phyloP scores from a whole-genome alignment of 768 basidiomycete genomes.

The Roridomyces roridus region DNA sequence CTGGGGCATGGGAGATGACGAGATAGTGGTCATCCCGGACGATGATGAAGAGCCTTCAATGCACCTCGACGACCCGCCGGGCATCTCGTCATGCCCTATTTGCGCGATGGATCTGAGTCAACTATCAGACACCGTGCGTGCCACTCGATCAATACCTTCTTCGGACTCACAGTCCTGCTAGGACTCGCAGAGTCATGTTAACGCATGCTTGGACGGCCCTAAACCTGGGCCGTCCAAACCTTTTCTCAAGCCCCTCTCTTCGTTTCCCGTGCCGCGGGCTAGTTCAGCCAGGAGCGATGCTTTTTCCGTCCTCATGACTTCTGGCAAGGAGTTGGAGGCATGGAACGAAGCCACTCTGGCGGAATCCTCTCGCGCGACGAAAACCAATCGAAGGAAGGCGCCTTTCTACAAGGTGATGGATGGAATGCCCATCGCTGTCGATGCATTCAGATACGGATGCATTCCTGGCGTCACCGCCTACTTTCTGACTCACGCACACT shows the following conservation, averaged over 20 bases:
- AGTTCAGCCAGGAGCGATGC: constrained; percentile 38
- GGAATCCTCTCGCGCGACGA: constrained; percentile 55
- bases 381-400: constrained; percentile 69
- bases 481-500: constrained; percentile 95
- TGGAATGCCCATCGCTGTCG: constrained; percentile 98
- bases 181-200: constrained; percentile 63
- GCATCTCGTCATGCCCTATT: constrained; percentile 28
- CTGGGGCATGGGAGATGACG: constrained; percentile 82
- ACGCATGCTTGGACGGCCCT: constrained; percentile 52
- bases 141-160: not conserved
- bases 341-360: constrained; percentile 81
- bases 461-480: constrained; percentile 92
- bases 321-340: constrained; percentile 76
- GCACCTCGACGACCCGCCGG: constrained; percentile 28
- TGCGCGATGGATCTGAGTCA: constrained; percentile 33
- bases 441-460: constrained; percentile 93
- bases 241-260: constrained; percentile 31
- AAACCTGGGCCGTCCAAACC: constrained; percentile 19
- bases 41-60: constrained; percentile 27
- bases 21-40: constrained; percentile 41
- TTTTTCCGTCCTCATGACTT: constrained; percentile 92
- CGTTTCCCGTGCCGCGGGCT: constrained; percentile 22
- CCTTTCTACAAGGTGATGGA: constrained; percentile 97
- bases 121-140: constrained; percentile 25
- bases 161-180: constrained; percentile 27